A percentile compares a stretch with the other conserved stretches of the same genome.
Conservation (phyloP, 257 asterid species). For the Lavandula angustifolia region DNA sequence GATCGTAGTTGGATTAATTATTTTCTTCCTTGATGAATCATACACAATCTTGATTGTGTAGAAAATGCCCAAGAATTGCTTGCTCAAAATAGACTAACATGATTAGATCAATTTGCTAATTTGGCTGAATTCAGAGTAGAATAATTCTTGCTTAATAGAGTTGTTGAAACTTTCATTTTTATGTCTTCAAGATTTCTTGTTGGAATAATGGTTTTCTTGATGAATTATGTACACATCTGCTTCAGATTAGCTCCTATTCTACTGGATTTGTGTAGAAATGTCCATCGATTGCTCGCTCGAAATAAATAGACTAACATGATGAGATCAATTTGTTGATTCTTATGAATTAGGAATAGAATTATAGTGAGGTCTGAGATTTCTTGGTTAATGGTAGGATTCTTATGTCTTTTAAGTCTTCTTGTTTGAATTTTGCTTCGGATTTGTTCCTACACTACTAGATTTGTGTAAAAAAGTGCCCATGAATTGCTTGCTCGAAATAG, state of each 20-base stretch:
- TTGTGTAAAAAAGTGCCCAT: slow-evolving; percentile 6
- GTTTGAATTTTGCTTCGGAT: slow-evolving; percentile 10
- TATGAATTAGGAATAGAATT: not conserved
- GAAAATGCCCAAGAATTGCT: no score
- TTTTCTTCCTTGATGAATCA: no score
- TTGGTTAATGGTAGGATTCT: no score
- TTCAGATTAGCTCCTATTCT: slow-evolving; percentile 3
- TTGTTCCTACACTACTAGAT: not conserved
- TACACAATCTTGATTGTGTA: no score
- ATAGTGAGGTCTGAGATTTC: not conserved
- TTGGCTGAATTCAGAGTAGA: no score
- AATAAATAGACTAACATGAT: no score
- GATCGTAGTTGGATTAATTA: no score
- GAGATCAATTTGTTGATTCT: no score
- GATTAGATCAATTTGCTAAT: no score
- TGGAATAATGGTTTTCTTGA: not conserved
- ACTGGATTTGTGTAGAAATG: slow-evolving; percentile 15
- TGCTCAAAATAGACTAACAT: no score
- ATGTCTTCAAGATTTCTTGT: slow-evolving; percentile 6
- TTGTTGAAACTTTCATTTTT: slow-evolving; percentile 2
- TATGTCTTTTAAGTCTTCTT: slow-evolving; percentile 4
- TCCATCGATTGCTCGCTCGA: not conserved
- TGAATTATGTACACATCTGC: not conserved
- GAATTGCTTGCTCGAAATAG: not conserved
- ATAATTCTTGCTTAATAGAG: no score